These are phyloP conservation scores for Ceratobasidium sp. DNA, from an alignment of 1,284 basidiomycete species.

Conservation along the genomic window DNA sequence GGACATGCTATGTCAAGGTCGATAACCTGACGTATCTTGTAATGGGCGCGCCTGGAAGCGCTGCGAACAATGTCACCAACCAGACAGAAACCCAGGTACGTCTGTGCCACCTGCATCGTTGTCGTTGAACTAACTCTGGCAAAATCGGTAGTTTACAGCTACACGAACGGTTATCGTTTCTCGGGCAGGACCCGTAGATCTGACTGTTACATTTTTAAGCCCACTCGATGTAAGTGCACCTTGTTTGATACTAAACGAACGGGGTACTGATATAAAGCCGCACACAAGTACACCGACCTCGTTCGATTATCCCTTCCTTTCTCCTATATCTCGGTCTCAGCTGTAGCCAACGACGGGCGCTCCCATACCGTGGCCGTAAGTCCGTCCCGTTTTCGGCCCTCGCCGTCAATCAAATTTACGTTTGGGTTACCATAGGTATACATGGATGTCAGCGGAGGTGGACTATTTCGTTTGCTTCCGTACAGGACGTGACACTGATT, in stretches of 20 bases:
- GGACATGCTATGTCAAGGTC: conserved; percentile 74
- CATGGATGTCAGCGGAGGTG: conserved; percentile 55
- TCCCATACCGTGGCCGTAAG: conserved; percentile 60
- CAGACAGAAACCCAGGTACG: conserved; percentile 62
- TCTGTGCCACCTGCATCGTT: background rate
- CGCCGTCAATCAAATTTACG: background rate
- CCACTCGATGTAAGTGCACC: conserved; percentile 62
- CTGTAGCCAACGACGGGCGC: conserved; percentile 63
- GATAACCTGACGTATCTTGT: conserved; percentile 69
- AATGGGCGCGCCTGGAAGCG: conserved; percentile 64
- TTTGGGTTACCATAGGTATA: conserved; percentile 59
- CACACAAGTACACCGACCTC: conserved; percentile 50
- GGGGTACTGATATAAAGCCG: background rate
- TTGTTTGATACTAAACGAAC: background rate
- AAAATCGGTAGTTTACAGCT: conserved; percentile 64
- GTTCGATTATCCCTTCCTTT: conserved; percentile 67
- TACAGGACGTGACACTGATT: background rate
- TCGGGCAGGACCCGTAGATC: conserved; percentile 68
- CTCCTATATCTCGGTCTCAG: conserved; percentile 69
- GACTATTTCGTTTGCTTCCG: background rate
- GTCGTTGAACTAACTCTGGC: conserved; percentile 53
- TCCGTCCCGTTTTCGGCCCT: background rate
- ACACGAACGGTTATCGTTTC: conserved; percentile 71
- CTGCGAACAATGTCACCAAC: conserved; percentile 61
- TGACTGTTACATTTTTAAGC: conserved; percentile 70